These are phyloP conservation scores for Pythium phragmitis DNA, from an alignment of 352 stramenopile genomes.

Conservation along the genomic window DNA sequence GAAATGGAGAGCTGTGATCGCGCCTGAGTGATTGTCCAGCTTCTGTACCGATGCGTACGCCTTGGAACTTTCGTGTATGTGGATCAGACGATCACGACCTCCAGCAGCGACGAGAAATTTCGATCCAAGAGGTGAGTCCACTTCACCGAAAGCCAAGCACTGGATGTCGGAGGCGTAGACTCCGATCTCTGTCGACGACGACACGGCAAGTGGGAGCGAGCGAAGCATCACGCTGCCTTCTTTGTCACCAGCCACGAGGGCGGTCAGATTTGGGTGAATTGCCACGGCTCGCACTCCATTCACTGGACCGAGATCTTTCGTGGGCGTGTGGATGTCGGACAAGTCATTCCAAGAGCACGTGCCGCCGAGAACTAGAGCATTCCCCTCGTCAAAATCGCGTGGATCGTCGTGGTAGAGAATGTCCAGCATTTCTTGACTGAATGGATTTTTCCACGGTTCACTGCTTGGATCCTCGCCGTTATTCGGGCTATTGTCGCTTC, in stretches of 20 bases:
- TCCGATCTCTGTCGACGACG: conserved; percentile 35
- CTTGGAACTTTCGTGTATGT: conserved; percentile 71
- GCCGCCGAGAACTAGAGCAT: conserved; percentile 47
- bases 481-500: conserved; percentile 14
- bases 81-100: conserved; percentile 75
- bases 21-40: conserved; percentile 77
- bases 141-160: conserved; percentile 51
- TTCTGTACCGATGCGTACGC: conserved; percentile 38
- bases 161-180: conserved; percentile 78
- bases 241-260: conserved; percentile 70
- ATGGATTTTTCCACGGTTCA: conserved; percentile 60
- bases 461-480: conserved; percentile 12
- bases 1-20: conserved; percentile 68
- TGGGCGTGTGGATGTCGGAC: conserved; percentile 44
- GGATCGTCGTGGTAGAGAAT: conserved; percentile 63
- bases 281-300: conserved; percentile 47
- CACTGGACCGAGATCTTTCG: conserved; percentile 32
- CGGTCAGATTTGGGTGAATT: conserved; percentile 54
- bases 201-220: conserved; percentile 38
- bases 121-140: conserved; percentile 9
- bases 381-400: conserved; percentile 42
- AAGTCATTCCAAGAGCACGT: conserved; percentile 47
- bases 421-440: conserved; percentile 71
- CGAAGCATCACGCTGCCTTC: conserved; percentile 64
- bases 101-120: conserved; percentile 63